Percentiles rank a stretch among this genome's conserved stretches.
Conservation (phyloP, 2,329 filamentous ascomycete species). For the Dactylellina leptospora region DNA sequence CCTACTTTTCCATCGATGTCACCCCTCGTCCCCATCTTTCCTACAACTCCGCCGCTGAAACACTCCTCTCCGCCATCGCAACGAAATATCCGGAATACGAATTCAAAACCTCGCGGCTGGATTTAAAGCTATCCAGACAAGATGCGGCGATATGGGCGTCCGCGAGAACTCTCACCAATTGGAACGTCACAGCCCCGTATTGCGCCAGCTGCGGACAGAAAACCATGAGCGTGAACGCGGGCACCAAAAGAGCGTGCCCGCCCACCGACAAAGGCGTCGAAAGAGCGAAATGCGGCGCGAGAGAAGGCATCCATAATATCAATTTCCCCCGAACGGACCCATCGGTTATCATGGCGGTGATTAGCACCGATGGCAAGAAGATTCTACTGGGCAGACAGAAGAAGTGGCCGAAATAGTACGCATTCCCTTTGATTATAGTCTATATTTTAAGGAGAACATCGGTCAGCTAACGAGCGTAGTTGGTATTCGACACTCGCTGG, state of each 20-base stretch:
- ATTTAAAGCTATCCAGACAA: slow-evolving; percentile 65
- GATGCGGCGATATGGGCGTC: slow-evolving; percentile 89
- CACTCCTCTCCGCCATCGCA: slow-evolving; percentile 68
- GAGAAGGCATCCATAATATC: slow-evolving; percentile 83
- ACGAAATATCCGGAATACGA: slow-evolving; percentile 59
- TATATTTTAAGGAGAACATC: background rate
- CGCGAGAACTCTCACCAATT: slow-evolving; percentile 86
- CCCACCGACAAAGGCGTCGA: slow-evolving; percentile 70
- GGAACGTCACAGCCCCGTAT: slow-evolving; percentile 88
- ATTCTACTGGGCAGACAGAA: slow-evolving; percentile 85
- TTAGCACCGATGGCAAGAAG: slow-evolving; percentile 79
- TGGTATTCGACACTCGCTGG: slow-evolving; percentile 92
- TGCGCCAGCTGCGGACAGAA: slow-evolving; percentile 87
- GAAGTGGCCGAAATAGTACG: slow-evolving; percentile 71
- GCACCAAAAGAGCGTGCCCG: slow-evolving; percentile 82
- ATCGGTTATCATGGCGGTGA: slow-evolving; percentile 92
- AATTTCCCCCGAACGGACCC: slow-evolving; percentile 88
- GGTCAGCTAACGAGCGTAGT: slow-evolving; percentile 58
- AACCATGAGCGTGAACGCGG: slow-evolving; percentile 80
- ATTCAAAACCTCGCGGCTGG: slow-evolving; percentile 74
- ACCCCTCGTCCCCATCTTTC: slow-evolving; percentile 73
- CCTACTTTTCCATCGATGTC: slow-evolving; percentile 90
- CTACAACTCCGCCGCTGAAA: slow-evolving; percentile 66
- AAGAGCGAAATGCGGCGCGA: slow-evolving; percentile 78
- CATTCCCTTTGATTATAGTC: background rate